phyloP scores from a whole-genome alignment of 129 eudicot species.

The Lactuca sativa region DNA sequence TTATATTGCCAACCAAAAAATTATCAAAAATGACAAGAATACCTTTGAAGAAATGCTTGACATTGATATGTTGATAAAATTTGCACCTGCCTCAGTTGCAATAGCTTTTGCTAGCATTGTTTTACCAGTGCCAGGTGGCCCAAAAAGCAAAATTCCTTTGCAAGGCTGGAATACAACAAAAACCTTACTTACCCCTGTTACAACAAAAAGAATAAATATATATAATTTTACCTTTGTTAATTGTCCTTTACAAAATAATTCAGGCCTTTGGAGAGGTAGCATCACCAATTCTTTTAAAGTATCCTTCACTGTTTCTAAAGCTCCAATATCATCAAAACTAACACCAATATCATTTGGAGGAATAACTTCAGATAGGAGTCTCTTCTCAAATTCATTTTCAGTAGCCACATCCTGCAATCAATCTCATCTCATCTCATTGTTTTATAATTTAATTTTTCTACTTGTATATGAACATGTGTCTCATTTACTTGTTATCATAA shows the following conservation, averaged over 20 bases:
- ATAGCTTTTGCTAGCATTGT: constrained; percentile 83
- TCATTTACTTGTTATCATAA: neutral
- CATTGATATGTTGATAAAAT: constrained; percentile 79
- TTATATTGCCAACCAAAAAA: neutral
- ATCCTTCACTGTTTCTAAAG: constrained; percentile 80
- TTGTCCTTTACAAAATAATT: constrained; percentile 85
- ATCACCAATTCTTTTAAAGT: constrained; percentile 85
- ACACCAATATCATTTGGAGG: constrained; percentile 90
- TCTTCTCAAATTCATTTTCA: constrained; percentile 86
- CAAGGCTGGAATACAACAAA: constrained; percentile 58
- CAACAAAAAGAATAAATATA: neutral
- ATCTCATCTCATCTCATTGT: neutral
- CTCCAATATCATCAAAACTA: constrained; percentile 92
- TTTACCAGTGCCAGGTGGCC: constrained; percentile 79
- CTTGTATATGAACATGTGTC: neutral
- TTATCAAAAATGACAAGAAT: neutral
- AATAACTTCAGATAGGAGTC: constrained; percentile 78
- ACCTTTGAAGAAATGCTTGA: constrained; percentile 81
- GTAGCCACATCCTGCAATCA: constrained; percentile 72
- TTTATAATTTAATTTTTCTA: neutral
- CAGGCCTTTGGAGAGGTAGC: constrained; percentile 93
- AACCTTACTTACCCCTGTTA: constrained; percentile 13
- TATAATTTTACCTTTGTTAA: constrained; percentile 58
- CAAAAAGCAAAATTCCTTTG: constrained; percentile 71
- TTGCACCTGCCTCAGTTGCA: constrained; percentile 78